Evolutionary conservation across 208 protist species (phyloP), one percentile per base, ranked within the genome.

Genomic region (Leishmania tarentolae): DNA sequence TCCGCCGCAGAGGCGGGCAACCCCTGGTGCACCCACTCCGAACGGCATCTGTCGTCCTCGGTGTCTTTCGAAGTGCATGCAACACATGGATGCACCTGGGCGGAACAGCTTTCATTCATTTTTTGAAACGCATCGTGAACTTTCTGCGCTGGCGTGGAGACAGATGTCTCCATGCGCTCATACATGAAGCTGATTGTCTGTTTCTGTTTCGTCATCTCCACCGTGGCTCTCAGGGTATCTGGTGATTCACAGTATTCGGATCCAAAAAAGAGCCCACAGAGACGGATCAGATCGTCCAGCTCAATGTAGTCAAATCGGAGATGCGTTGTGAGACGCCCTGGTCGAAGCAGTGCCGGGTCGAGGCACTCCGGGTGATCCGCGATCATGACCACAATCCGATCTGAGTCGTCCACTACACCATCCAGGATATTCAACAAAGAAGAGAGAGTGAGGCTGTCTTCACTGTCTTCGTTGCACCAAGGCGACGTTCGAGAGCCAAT

Each of bases 301-400:
- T 85, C 72, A 4, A 85, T 72, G 78, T 79, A 85, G 82, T 85
- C 82, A 28, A 85, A 85, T 31, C 82, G 76, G 11, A 85, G 9
- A 59, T 85, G 82, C 46, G 77, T 85, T 17, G 76, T 15, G 13
- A 85, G 72, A 4, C 82, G 69, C 13, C 82, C 82, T 13, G 82
- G 77, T 17, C 82, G 82, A 66, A 85, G 77, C 73, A 85, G 82
- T n/a, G 82, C 82, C 3, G 82, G 82, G 72, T 85, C 82, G 7
- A 85, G 73, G 1, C 59, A 59, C 57, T 85, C 82, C 2, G 82
- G 82, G 73, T 85, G 82, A 42, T 85, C 82, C 15, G 66, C 44
- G 9, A 85, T 85, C 76, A 82, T 82, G 31, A 82, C 82, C 2
- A 82, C 77, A 52, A 85, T 82, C 5, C 72, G 82, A 59, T 75